phyloP scores from a whole-genome alignment of 768 basidiomycete genomes.

The Candolleomyces aberdarensis region DNA sequence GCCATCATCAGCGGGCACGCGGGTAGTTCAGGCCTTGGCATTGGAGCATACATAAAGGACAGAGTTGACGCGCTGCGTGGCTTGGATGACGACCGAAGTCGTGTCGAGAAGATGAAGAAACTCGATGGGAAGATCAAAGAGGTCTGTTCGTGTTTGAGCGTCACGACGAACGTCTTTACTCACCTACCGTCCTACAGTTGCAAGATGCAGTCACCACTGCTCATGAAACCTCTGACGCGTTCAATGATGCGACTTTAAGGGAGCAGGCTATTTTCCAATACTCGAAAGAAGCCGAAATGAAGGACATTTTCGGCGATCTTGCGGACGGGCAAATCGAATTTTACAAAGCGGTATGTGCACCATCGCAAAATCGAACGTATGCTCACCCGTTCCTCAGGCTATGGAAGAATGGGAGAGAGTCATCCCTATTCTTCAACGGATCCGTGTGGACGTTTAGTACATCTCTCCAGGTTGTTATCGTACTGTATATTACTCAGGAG shows the following conservation, averaged over 20 bases:
- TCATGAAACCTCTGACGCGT: conserved; percentile 94
- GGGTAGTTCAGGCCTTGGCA: conserved; percentile 77
- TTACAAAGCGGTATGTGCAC: conserved; percentile 65
- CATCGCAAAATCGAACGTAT: not conserved
- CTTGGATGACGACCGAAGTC: conserved; percentile 87
- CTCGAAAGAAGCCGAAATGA: conserved; percentile 95
- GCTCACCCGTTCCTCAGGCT: conserved; percentile 42
- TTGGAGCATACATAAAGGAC: conserved; percentile 89
- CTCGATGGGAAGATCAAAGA: conserved; percentile 94
- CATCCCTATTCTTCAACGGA: conserved; percentile 90
- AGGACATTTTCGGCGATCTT: conserved; percentile 84
- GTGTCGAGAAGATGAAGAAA: conserved; percentile 92
- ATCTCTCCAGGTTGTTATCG: conserved; percentile 13
- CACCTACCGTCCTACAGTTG: conserved; percentile 47
- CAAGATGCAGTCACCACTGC: conserved; percentile 96
- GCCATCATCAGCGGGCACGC: conserved; percentile 89
- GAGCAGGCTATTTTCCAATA: conserved; percentile 91
- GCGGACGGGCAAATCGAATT: conserved; percentile 96
- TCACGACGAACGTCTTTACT: conserved; percentile 7
- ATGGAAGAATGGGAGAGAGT: conserved; percentile 98
- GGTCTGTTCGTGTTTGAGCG: conserved; percentile 39
- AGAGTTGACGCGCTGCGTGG: conserved; percentile 89
- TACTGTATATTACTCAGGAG: conserved; percentile 23
- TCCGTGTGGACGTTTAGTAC: conserved; percentile 82
- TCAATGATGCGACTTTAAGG: conserved; percentile 90